phyloP scores from a whole-genome alignment of 2,329 filamentous ascomycete genomes.

The Fusarium sp. region DNA sequence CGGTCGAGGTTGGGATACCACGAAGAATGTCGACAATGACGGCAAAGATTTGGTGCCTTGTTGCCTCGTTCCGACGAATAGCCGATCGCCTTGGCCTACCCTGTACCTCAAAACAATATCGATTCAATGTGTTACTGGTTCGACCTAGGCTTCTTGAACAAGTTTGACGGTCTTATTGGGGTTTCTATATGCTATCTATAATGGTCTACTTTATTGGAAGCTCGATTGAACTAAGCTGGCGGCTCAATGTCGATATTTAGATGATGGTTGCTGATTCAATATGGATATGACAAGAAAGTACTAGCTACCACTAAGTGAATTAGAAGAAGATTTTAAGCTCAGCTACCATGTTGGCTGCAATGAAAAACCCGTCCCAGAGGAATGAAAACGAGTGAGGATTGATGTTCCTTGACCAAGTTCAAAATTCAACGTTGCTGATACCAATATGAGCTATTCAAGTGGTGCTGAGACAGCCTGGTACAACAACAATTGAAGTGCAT shows the following conservation, averaged over 20 bases:
- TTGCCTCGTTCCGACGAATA: conserved; percentile 39
- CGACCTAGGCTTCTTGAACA: not conserved
- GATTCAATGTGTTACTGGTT: not conserved
- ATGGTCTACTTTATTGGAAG: accelerated
- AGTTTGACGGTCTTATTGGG: not conserved
- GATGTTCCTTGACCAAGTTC: not conserved
- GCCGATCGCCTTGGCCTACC: conserved; percentile 12
- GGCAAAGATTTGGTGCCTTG: conserved; percentile 39
- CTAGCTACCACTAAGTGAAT: too few species aligned
- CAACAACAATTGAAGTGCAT: not conserved
- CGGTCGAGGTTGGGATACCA: conserved; percentile 25
- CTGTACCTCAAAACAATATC: not conserved
- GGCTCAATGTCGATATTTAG: not conserved
- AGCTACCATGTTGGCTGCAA: not conserved
- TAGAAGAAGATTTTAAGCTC: not conserved
- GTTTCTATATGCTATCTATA: not conserved
- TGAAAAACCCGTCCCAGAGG: not conserved
- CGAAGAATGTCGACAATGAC: conserved; percentile 35
- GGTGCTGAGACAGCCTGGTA: not conserved
- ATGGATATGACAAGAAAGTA: not conserved
- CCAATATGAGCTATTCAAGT: not conserved
- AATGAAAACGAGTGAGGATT: not conserved
- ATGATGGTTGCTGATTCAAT: too few species aligned
- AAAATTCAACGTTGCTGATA: too few species aligned
- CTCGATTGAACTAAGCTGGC: not conserved